Evolutionary conservation across 139 green algal species (phyloP).

Genomic region (Astrephomene gubernaculifera): DNA sequence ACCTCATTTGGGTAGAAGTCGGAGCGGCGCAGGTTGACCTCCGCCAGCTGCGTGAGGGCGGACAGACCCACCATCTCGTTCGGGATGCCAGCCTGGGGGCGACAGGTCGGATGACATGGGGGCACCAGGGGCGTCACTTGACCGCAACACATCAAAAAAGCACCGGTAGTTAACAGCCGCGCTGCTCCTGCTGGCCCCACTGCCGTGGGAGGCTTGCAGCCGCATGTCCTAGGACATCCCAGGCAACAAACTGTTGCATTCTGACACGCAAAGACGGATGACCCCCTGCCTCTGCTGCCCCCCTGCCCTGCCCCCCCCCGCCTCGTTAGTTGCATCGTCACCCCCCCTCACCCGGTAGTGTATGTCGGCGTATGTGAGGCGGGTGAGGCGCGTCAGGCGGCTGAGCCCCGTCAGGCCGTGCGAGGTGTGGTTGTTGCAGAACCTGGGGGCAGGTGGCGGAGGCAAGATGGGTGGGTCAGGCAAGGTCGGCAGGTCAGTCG

Average conservation of each 20-base stretch:
- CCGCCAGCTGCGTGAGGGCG: neutral
- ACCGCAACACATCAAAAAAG: no score
- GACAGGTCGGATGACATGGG: no score
- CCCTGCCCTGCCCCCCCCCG: neutral
- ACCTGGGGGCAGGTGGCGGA: neutral
- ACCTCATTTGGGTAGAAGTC: slow-evolving; percentile 33
- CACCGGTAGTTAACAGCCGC: no score
- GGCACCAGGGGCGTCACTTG: no score
- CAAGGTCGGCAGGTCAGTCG: no score
- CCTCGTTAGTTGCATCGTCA: no score
- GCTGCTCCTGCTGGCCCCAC: no score
- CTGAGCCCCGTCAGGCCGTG: slow-evolving; percentile 8
- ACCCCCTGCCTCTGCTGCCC: neutral
- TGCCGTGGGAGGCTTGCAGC: no score
- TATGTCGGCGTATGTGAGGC: neutral
- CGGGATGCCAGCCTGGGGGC: slow-evolving; percentile 14
- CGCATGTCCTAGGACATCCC: no score
- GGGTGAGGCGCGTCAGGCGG: slow-evolving; percentile 16
- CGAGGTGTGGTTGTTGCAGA: slow-evolving; percentile 26
- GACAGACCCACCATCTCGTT: slow-evolving; percentile 31
- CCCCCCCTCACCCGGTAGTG: slow-evolving; percentile 5
- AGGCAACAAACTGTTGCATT: no score
- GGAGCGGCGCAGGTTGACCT: neutral
- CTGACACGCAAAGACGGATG: no score
- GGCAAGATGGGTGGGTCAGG: neutral